A percentile compares a stretch with the other conserved stretches of the same genome.
Conservation (phyloP, 1,284 basidiomycete genomes). For the Neonothopanus nambi region DNA sequence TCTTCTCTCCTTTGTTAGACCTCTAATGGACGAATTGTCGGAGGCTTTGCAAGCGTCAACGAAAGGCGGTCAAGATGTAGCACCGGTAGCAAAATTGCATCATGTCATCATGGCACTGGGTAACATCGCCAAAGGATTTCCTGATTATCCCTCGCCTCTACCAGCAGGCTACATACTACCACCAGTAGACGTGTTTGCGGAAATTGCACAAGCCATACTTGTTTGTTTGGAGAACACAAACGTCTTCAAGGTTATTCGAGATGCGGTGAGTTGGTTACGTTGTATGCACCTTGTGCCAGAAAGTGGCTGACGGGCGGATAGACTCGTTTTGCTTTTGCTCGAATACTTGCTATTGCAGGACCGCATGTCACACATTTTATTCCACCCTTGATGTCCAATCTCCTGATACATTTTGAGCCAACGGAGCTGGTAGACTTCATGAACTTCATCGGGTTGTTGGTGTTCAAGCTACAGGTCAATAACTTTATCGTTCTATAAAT, state of each 20-base stretch:
- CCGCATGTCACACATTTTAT: conserved; percentile 81
- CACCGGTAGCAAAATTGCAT: conserved; percentile 87
- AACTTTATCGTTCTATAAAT: background rate
- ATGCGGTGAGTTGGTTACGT: conserved; percentile 75
- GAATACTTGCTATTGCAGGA: conserved; percentile 89
- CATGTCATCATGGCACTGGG: conserved; percentile 95
- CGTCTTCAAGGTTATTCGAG: conserved; percentile 83
- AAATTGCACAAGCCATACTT: conserved; percentile 88
- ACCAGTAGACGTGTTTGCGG: conserved; percentile 80
- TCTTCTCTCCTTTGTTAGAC: conserved; percentile 79
- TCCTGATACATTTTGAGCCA: conserved; percentile 90
- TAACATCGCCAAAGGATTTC: conserved; percentile 96
- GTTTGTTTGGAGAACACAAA: conserved; percentile 90
- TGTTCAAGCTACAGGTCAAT: conserved; percentile 87
- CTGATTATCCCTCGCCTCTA: conserved; percentile 75
- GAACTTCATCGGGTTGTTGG: conserved; percentile 89
- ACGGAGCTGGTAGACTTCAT: conserved; percentile 95
- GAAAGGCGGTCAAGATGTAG: conserved; percentile 60
- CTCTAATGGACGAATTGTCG: conserved; percentile 79
- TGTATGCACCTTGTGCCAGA: conserved; percentile 15
- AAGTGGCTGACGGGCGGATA: conserved; percentile 30
- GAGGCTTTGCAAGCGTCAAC: conserved; percentile 62
- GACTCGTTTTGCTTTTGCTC: conserved; percentile 94
- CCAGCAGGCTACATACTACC: conserved; percentile 72
- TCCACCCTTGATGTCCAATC: conserved; percentile 83